Evolutionary conservation across 2,329 filamentous ascomycete genomes (phyloP).

Genomic region (Paramyrothecium sp.): DNA sequence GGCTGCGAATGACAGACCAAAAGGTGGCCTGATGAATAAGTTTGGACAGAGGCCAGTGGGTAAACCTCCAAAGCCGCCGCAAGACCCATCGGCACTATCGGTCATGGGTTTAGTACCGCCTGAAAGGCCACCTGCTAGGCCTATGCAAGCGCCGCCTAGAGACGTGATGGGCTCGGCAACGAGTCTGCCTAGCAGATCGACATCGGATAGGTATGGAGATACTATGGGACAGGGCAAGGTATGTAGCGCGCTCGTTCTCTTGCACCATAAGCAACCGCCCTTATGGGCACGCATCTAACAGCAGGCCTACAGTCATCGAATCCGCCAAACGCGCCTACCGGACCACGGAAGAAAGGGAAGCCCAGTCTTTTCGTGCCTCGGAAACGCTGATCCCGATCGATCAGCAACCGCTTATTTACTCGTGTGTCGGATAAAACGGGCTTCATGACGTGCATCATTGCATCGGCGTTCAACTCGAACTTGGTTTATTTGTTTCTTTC

Average conservation of each 20-base stretch:
- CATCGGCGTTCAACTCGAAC: not conserved
- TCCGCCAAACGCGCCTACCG: slow-evolving; percentile 19
- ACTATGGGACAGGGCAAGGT: slow-evolving; percentile 17
- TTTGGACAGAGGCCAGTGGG: slow-evolving; percentile 28
- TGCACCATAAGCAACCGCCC: not conserved
- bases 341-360: slow-evolving; percentile 36
- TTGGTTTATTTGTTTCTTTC: not conserved
- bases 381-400: slow-evolving; percentile 21
- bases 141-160: slow-evolving; percentile 9
- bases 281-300: slow-evolving; percentile 11
- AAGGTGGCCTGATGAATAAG: slow-evolving; percentile 32
- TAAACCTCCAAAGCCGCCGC: slow-evolving; percentile 26
- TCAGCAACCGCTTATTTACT: not conserved
- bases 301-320: slow-evolving; percentile 7
- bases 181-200: slow-evolving; percentile 18
- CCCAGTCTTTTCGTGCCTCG: slow-evolving; percentile 44
- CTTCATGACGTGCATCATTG: not conserved
- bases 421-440: not conserved
- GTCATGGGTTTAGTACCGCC: slow-evolving; percentile 48
- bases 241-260: not conserved
- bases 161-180: slow-evolving; percentile 9
- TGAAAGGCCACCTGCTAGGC: slow-evolving; percentile 34
- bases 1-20: slow-evolving; percentile 27
- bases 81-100: slow-evolving; percentile 52
- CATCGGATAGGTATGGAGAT: slow-evolving; percentile 11